Percentiles rank a stretch among this genome's conserved stretches.
phyloP scores from a whole-genome alignment of 2,329 filamentous ascomycete genomes.

The Microsporum ferrugineum region DNA sequence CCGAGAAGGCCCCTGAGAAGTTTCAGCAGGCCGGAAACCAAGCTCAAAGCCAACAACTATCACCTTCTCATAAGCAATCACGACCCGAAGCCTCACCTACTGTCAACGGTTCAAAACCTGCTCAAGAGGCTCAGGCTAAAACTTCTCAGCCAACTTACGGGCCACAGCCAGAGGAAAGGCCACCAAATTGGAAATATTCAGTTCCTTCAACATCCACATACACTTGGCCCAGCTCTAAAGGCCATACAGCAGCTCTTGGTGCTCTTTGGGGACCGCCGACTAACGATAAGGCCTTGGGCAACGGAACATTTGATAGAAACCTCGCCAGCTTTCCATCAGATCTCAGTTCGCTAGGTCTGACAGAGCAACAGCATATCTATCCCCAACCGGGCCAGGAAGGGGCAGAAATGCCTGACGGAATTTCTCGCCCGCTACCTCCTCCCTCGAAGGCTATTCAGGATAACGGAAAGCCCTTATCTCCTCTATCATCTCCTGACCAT shows the following conservation, averaged over 20 bases:
- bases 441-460: slow-evolving; percentile 25
- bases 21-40: slow-evolving; percentile 16
- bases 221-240: slow-evolving; percentile 28
- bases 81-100: background rate
- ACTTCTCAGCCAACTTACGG: slow-evolving; percentile 12
- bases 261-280: slow-evolving; percentile 51
- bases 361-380: slow-evolving; percentile 29
- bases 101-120: slow-evolving; percentile 8
- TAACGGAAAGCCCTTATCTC: slow-evolving; percentile 21
- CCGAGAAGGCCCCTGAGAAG: slow-evolving; percentile 28
- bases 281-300: slow-evolving; percentile 48
- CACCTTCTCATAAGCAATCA: slow-evolving; percentile 6
- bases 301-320: slow-evolving; percentile 50
- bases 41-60: slow-evolving; percentile 18
- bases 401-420: slow-evolving; percentile 11
- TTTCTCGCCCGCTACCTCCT: slow-evolving; percentile 23
- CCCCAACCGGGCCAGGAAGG: slow-evolving; percentile 14
- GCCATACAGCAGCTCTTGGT: slow-evolving; percentile 27
- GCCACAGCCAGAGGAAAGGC: slow-evolving; percentile 24
- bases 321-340: slow-evolving; percentile 40
- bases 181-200: slow-evolving; percentile 28
- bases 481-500: slow-evolving; percentile 30
- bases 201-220: slow-evolving; percentile 24
- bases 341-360: slow-evolving; percentile 30
- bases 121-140: slow-evolving; percentile 13